Evolutionary conservation across 331 rosid species (phyloP).

Genomic region (Prunus yedoensis): DNA sequence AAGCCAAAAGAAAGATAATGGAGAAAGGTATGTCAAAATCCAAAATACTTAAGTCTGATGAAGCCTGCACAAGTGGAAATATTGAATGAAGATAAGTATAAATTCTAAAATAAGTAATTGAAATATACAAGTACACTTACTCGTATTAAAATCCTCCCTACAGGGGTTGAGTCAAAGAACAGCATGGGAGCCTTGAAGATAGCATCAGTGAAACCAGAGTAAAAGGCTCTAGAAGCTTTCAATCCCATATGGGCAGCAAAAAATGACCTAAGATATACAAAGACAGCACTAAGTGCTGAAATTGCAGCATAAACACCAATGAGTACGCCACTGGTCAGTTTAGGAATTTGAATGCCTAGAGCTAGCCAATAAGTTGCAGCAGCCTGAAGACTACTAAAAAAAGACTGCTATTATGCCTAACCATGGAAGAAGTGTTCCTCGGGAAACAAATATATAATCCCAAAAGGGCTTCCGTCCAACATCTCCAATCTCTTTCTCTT

Average conservation of each 20-base stretch:
- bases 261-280: constrained; percentile 39
- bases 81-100: neutral
- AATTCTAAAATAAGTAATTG: neutral
- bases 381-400: constrained; percentile 50
- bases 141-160: constrained; percentile 77
- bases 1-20: constrained; percentile 30
- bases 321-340: constrained; percentile 35
- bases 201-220: constrained; percentile 54
- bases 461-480: constrained; percentile 62
- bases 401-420: constrained; percentile 18
- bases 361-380: constrained; percentile 77
- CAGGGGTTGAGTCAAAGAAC: constrained; percentile 81
- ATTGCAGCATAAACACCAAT: constrained; percentile 53
- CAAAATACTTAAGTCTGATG: constrained; percentile 74
- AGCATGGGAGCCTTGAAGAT: constrained; percentile 84
- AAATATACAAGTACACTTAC: constrained; percentile 37
- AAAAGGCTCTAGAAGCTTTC: constrained; percentile 66
- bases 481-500: constrained; percentile 65
- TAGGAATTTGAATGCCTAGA: constrained; percentile 56
- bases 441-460: constrained; percentile 59
- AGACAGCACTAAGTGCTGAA: constrained; percentile 47
- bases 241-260: constrained; percentile 55
- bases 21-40: constrained; percentile 78
- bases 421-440: constrained; percentile 39
- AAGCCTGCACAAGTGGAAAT: constrained; percentile 49